Evolutionary conservation across 352 stramenopile genomes (phyloP), one percentile per base, ranked within the genome.

Genomic region (Phytophthora sansomeana): DNA sequence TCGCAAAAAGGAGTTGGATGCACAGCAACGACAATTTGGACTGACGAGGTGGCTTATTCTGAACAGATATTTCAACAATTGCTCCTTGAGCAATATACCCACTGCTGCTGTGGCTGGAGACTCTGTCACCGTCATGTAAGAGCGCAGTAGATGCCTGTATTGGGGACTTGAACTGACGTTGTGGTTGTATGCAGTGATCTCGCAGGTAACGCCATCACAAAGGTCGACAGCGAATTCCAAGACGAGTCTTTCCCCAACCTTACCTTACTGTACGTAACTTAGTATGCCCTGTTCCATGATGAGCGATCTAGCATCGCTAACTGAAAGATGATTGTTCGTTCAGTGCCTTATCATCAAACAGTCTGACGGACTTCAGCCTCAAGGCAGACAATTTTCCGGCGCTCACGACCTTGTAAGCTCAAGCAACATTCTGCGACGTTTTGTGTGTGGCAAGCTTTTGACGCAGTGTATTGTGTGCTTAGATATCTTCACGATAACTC

Each of bases 1-100:
- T 67, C 21, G 21, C 21, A 24, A 24, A 24, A 24, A 3, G 3
- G 21, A 24, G 21, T 24, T 24, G 21, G 21, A 3, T 1, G 3
- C 21, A 3, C 21, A 24, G 30, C 16, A 48, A 21, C 51, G 4
- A 8, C n/a, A 44, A 29, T 51, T 5, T 33, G 9, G 29, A 46
- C 33, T 56, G 48, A 69, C 43, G n/a, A 39, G n/a, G 14, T 39
- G 59, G n/a, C 67, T 41, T 41, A 17, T 46, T 58, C 26, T 59
- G 3, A 41, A 64, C 49, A 92, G 83, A 54, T 70, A 72, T 32
- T 79, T 92, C 63, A 87, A 83, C 72, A 88, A 90, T 63, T 92
- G 84, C 73, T 83, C 75, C 17, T 72, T 92, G 29, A 75, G 69
- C 66, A 63, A 72, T n/a, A 85, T 92, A 46, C 84, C 84, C 3